Evolutionary conservation across 805 yeast genomes (phyloP), one percentile per base, ranked within the genome.

Genomic region (Tetrapisispora nanseiensis): DNA sequence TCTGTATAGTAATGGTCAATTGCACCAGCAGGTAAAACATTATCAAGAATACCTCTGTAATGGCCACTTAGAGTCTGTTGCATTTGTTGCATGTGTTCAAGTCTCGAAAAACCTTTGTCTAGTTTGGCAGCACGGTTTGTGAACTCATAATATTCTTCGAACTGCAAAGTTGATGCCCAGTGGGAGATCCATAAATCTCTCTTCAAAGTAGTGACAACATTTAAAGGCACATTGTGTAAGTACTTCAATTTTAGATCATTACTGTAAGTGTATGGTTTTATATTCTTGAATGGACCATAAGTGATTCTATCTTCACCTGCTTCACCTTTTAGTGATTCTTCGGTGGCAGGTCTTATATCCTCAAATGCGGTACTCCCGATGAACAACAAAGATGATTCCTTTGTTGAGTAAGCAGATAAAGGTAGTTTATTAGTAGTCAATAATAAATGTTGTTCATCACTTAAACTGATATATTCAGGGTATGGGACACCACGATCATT

Each of bases 111-210:
- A 0, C 92, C 92, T 6, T 68, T 54, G 40, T 68, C 64, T 51
- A 92, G 70, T 47, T 68, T 66, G 2, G 95, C 94, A 24, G 82
- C 97, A 33, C 67, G 70, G 57, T 92, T 87, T 39, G 78, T 70
- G 28, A 87, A 52, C 65, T 86, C 90, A 59, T 86, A 89, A 56
- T 80, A 78, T 59, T 92, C 97, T 57, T 87, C 95, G 47, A 86
- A 69, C 59, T 86, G 74, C 45, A 82, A 56, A 40, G 84, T 63
- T 52, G 77, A 58, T 49, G 86, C 75, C 85, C 86, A 73, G 49
- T 87, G 95, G 2, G 96, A 90, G 40, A 89, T 68, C 97, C 97
- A 90, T 40, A 84, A 61, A 37, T 82, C 83, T 57, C 97, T 75
- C 45, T 75, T 68, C 46, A 86, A 69, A 45, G 67, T 69, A 48